Evolutionary conservation across 2,329 filamentous ascomycete genomes (phyloP).

Genomic region (Ascochyta fabae): DNA sequence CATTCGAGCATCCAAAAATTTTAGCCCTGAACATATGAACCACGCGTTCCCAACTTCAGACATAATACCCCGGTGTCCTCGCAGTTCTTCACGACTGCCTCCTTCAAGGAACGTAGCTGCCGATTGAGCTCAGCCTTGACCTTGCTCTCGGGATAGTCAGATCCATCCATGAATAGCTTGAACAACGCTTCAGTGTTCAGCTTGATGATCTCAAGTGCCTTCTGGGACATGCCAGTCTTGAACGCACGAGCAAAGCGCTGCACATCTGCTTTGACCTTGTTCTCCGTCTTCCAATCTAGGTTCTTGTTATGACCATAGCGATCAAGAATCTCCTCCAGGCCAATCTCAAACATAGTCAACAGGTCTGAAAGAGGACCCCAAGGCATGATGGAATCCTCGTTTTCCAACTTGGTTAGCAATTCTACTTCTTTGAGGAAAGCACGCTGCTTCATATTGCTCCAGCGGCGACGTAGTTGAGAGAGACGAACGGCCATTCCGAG

Average conservation of each 20-base stretch:
- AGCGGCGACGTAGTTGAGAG: not conserved
- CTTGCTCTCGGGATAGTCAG: not conserved
- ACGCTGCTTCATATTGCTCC: not conserved
- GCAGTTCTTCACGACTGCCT: not conserved
- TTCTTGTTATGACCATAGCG: not conserved
- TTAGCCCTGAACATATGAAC: not conserved
- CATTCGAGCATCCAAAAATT: not conserved
- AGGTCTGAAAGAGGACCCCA: slow-evolving; percentile 3
- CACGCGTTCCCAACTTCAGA: not conserved
- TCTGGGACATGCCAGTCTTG: not conserved
- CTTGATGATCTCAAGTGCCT: not conserved
- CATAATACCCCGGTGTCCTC: not conserved
- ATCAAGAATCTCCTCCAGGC: not conserved
- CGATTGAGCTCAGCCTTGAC: not conserved
- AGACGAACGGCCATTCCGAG: slow-evolving; percentile 1
- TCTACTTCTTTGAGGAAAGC: not conserved
- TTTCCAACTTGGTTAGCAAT: not conserved
- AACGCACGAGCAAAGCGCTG: not conserved
- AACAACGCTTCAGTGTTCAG: not conserved
- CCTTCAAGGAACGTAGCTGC: not conserved
- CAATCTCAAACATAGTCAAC: not conserved
- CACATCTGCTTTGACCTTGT: not conserved
- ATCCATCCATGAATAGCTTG: not conserved
- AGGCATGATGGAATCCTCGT: not conserved
- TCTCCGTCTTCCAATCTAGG: not conserved